Evolutionary conservation across 148 eudicot species (phyloP), one percentile per base, ranked within the genome.

Genomic region (Tetragonia tetragonoides): DNA sequence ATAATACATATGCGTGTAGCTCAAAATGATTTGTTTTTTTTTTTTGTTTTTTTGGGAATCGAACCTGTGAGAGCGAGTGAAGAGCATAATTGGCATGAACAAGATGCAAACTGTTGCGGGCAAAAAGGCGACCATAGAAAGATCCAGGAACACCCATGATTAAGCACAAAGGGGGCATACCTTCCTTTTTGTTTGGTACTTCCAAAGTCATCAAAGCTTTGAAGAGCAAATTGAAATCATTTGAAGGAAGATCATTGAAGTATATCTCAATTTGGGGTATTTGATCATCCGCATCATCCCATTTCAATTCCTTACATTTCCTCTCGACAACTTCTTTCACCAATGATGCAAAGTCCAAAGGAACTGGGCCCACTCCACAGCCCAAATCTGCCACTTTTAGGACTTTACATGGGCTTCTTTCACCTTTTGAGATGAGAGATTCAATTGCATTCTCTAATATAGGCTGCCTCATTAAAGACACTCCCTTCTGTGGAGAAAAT

Each of bases 191-290:
- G 56, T 54, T 69, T 10, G 51, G 16, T 5, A 15, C 34, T 41
- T 62, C 39, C 66, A 77, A 49, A 49, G 17, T 24, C 1, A 69
- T 54, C 70, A 86, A 3, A 6, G 71, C 68, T 64, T 39, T 66
- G 16, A 88, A 86, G 37, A 88, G 44, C 39, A 71, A 63, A 74
- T 83, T 85, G 75, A 86, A 88, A 66, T 88, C 91, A 81, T 86
- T 88, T 4, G 85, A 67, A 3, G 86, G 87, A 41, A 88, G 91
- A 66, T 88, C 91, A 44, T 88, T 88, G 67, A 83, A 53, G 75
- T 76, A 83, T 23, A 81, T 49, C 6, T 76, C 80, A 15, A 85
- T 7, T 39, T 81, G 76, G 3, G 80, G 86, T 2, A 44, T 23
- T 73, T 61, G 39, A 12, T 7, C 12, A 41, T 74, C 82, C 4